Conservation (phyloP, 257 asterid species). For the Fraxinus excelsior region DNA sequence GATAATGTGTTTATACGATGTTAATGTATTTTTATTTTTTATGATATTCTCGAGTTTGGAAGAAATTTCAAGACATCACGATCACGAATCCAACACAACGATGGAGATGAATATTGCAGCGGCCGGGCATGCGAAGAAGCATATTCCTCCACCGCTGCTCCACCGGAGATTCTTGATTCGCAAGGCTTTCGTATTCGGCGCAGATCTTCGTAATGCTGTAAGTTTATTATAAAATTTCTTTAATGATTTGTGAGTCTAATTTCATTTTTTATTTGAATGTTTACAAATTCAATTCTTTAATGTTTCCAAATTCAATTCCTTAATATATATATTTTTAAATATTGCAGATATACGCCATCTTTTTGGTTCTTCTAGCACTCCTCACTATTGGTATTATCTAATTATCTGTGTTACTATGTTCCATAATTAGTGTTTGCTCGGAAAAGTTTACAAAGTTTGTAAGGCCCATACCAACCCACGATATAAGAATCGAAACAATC, state of each 20-base stretch:
- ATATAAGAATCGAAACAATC: too few relatives aligned
- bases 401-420: not conserved
- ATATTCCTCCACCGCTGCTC: not conserved
- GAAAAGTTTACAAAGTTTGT: too few relatives aligned
- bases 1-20: too few relatives aligned
- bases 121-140: conserved; percentile 29
- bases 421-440: not conserved
- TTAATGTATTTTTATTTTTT: too few relatives aligned
- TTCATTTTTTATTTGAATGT: not conserved
- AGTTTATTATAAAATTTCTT: too few relatives aligned
- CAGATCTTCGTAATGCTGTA: not conserved
- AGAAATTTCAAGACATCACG: not conserved
- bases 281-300: not conserved
- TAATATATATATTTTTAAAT: too few relatives aligned
- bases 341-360: not conserved
- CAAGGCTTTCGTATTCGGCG: not conserved
- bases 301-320: not conserved
- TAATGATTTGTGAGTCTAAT: too few relatives aligned
- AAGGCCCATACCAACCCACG: too few relatives aligned
- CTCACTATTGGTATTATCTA: not conserved
- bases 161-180: not conserved
- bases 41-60: not conserved
- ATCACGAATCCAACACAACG: not conserved
- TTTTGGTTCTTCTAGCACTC: not conserved
- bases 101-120: not conserved